Percentiles rank a stretch among this genome's conserved stretches.
These are phyloP conservation scores for Aspergillus melleus DNA, from an alignment of 2,329 filamentous ascomycete species.

Conservation along the genomic window DNA sequence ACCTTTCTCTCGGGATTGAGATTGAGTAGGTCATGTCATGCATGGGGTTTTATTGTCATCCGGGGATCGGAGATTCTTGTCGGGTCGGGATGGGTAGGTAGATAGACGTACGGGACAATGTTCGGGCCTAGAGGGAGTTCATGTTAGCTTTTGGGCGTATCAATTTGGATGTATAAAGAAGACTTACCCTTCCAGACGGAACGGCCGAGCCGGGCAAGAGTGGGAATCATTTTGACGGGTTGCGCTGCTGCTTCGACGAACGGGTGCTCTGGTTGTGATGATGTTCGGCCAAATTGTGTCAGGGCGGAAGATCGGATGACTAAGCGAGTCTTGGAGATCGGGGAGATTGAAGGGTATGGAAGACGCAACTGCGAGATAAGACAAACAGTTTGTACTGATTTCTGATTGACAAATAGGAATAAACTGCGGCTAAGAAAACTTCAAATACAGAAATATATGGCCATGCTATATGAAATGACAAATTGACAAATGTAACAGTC, in stretches of 20 bases:
- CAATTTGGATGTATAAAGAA: neutral
- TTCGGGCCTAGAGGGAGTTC: slow-evolving; percentile 58
- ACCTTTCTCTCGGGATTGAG: neutral
- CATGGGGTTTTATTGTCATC: no score
- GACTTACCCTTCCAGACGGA: slow-evolving; percentile 83
- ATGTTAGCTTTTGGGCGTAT: neutral
- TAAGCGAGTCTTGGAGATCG: slow-evolving; percentile 1
- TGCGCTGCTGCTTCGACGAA: slow-evolving; percentile 6
- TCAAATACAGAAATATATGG: neutral
- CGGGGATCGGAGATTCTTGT: neutral
- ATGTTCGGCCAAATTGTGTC: slow-evolving; percentile 17
- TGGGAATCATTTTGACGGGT: slow-evolving; percentile 63
- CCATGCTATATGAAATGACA: neutral
- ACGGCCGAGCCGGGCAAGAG: slow-evolving; percentile 67
- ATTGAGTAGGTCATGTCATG: neutral
- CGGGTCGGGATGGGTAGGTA: neutral
- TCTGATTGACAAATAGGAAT: neutral
- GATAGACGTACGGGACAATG: slow-evolving; percentile 64
- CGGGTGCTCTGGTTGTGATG: slow-evolving; percentile 9
- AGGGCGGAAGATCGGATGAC: slow-evolving; percentile 2
- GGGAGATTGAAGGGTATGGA: neutral
- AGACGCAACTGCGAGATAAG: no score
- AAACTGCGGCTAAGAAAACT: neutral
- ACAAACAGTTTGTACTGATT: neutral
- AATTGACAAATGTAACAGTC: slow-evolving; percentile 12